A percentile compares a stretch with the other conserved stretches of the same genome.
Evolutionary conservation across 2,329 filamentous ascomycete genomes (phyloP).

Genomic region (Ophiobolus disseminans): DNA sequence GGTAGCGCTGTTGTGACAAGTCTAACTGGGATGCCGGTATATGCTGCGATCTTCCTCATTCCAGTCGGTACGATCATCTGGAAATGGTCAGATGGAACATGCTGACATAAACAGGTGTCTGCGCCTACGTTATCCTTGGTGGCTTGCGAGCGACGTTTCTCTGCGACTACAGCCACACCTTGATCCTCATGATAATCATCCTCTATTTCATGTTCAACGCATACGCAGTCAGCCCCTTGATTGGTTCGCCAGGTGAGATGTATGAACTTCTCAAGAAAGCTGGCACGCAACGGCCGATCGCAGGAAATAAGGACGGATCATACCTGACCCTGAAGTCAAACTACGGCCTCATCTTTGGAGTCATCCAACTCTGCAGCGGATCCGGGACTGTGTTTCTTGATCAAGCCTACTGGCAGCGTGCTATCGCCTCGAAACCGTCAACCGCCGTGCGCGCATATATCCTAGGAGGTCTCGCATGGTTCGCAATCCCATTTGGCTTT

Average conservation of each 20-base stretch:
- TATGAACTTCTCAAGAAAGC: constrained; percentile 52
- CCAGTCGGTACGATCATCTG: constrained; percentile 42
- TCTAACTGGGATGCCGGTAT: constrained; percentile 54
- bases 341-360: constrained; percentile 54
- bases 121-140: constrained; percentile 44
- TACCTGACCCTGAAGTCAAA: constrained; percentile 53
- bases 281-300: constrained; percentile 45
- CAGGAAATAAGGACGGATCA: constrained; percentile 50
- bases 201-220: constrained; percentile 55
- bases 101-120: constrained; percentile 38
- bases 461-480: constrained; percentile 57
- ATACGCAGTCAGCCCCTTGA: constrained; percentile 49
- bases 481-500: constrained; percentile 57
- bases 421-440: constrained; percentile 41
- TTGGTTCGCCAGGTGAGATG: constrained; percentile 50
- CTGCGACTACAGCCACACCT: constrained; percentile 50
- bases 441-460: constrained; percentile 40
- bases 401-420: constrained; percentile 57
- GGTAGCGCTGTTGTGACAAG: constrained; percentile 54
- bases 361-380: constrained; percentile 52
- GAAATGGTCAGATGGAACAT: not conserved
- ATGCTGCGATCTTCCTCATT: constrained; percentile 54
- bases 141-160: constrained; percentile 54
- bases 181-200: constrained; percentile 54
- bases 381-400: constrained; percentile 51